These are phyloP conservation scores for Blastobotrys attinorum DNA, from an alignment of 805 yeast species.

Conservation along the genomic window DNA sequence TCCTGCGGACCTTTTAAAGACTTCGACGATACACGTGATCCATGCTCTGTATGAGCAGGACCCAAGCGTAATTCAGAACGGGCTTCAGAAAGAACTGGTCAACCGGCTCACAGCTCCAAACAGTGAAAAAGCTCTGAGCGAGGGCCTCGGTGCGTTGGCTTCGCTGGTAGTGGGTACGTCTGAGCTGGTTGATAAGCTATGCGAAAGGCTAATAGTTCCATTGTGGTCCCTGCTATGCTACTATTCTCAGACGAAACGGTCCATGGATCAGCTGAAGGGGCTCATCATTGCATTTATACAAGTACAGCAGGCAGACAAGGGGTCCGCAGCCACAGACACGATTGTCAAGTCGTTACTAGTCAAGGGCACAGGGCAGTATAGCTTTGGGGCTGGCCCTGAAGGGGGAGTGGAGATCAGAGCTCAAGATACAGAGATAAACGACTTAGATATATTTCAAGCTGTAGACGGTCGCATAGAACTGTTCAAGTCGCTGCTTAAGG, in stretches of 20 bases:
- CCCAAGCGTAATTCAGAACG: conserved; percentile 36
- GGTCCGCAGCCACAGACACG: conserved; percentile 20
- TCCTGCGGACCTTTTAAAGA: conserved; percentile 36
- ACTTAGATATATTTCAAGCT: conserved; percentile 12
- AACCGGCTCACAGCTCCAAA: conserved; percentile 39
- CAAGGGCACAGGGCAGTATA: conserved; percentile 26
- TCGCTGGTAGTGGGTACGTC: background rate
- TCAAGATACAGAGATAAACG: background rate
- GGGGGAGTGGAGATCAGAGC: conserved; percentile 24
- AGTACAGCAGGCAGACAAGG: background rate
- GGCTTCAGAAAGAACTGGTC: conserved; percentile 30
- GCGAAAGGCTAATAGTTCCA: conserved; percentile 5
- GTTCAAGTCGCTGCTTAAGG: conserved; percentile 38
- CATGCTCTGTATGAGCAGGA: conserved; percentile 31
- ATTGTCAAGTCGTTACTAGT: conserved; percentile 27
- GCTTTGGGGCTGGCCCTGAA: conserved; percentile 19
- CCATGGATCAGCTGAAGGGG: conserved; percentile 3
- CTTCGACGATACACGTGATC: conserved; percentile 45
- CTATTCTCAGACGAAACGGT: conserved; percentile 12
- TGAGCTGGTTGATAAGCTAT: conserved; percentile 7
- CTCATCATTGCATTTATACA: background rate
- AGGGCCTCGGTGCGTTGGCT: conserved; percentile 49
- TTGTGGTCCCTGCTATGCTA: conserved; percentile 21
- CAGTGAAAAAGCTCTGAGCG: conserved; percentile 40
- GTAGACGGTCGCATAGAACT: conserved; percentile 39